Conservation (phyloP, 2,329 filamentous ascomycete species). For the Aspergillus sp. region DNA sequence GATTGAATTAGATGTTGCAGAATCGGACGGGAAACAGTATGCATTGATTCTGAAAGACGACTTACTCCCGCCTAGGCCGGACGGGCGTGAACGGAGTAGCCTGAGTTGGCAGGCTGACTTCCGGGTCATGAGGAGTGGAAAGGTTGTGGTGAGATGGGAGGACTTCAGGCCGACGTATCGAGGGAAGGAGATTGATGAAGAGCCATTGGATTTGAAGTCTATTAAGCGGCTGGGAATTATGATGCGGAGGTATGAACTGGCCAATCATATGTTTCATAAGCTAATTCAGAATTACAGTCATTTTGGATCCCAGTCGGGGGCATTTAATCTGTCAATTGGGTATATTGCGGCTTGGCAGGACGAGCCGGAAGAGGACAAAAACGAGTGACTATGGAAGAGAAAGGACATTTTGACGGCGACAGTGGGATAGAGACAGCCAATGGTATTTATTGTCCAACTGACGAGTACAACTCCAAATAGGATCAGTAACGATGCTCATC, state of each 20-base stretch:
- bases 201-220: constrained; percentile 57
- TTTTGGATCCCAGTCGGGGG: constrained; percentile 71
- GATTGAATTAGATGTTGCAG: constrained; percentile 53
- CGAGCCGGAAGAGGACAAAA: neutral
- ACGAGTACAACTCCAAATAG: too few species aligned
- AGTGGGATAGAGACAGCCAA: neutral
- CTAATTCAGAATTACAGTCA: constrained; percentile 54
- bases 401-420: neutral
- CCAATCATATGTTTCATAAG: too few species aligned
- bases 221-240: constrained; percentile 72
- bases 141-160: constrained; percentile 62
- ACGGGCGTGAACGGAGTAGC: constrained; percentile 69
- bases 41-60: constrained; percentile 74
- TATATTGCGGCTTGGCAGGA: constrained; percentile 51
- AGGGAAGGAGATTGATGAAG: constrained; percentile 64
- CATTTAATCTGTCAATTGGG: constrained; percentile 59
- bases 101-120: constrained; percentile 77
- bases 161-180: constrained; percentile 72
- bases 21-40: constrained; percentile 64
- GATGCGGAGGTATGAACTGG: constrained; percentile 68
- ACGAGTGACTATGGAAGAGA: neutral
- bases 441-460: too few species aligned
- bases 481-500: too few species aligned
- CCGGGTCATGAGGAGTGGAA: constrained; percentile 24
- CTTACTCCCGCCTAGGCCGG: constrained; percentile 54